A percentile compares a stretch with the other conserved stretches of the same genome.
Evolutionary conservation across 2,329 filamentous ascomycete species (phyloP).

Genomic region (Thielaviopsis cerberus): DNA sequence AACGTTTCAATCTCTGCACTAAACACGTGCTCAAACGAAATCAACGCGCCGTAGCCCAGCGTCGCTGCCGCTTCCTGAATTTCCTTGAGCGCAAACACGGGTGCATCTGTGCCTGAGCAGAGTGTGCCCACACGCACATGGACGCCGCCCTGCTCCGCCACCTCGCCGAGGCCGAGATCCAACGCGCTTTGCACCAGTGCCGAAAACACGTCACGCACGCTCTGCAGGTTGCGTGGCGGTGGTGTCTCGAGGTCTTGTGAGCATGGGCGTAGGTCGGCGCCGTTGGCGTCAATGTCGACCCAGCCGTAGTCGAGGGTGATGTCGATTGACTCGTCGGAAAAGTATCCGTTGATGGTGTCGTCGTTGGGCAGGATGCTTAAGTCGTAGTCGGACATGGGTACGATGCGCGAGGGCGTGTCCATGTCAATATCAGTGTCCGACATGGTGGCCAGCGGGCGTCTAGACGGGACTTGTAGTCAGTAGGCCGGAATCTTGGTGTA

Average conservation of each 20-base stretch:
- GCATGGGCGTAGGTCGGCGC: neutral
- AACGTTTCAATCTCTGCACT: conserved; percentile 44
- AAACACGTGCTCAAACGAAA: conserved; percentile 36
- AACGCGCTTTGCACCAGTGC: conserved; percentile 7
- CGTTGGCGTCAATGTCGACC: neutral
- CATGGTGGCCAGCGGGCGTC: neutral
- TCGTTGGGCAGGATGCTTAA: neutral
- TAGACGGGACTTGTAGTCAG: neutral
- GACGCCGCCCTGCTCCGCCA: conserved; percentile 16
- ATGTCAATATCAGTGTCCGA: neutral
- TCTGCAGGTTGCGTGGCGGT: neutral
- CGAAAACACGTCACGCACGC: conserved; percentile 1
- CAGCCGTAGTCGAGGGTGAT: neutral
- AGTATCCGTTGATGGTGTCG: neutral
- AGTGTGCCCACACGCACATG: conserved; percentile 42
- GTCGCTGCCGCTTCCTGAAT: conserved; percentile 27
- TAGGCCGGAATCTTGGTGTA: neutral
- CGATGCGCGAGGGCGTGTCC: neutral
- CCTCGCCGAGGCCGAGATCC: conserved; percentile 13
- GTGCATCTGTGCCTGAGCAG: conserved; percentile 63
- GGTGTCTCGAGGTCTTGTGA: neutral
- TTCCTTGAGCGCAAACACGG: conserved; percentile 45
- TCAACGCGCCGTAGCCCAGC: conserved; percentile 16
- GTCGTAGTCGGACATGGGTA: neutral
- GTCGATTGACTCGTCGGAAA: neutral